A percentile compares a stretch with the other conserved stretches of the same genome.
Evolutionary conservation across 768 basidiomycete species (phyloP).

Genomic region (Agaricus sinodeliciosus): DNA sequence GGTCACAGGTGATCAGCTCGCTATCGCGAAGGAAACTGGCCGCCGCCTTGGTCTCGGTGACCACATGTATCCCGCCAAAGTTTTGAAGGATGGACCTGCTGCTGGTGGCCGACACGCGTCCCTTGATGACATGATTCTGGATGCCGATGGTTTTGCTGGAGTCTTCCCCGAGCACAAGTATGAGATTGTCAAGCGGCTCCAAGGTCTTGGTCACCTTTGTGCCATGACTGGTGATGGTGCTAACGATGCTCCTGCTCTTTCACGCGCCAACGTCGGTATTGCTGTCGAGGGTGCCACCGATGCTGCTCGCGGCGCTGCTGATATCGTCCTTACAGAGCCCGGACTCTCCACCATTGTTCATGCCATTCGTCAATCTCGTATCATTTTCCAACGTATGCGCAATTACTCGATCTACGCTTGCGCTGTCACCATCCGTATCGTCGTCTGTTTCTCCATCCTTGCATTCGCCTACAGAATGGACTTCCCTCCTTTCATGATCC

Average conservation of each 20-base stretch:
- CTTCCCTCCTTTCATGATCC: conserved; percentile 99
- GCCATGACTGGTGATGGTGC: conserved; percentile 99
- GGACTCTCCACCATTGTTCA: conserved; percentile 99
- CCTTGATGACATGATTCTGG: conserved; percentile 98
- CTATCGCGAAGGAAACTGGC: conserved; percentile 98
- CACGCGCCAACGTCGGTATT: conserved; percentile 98
- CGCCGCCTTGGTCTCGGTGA: conserved; percentile 97
- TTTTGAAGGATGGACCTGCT: conserved; percentile 93
- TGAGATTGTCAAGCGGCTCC: conserved; percentile 98
- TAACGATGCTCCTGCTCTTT: conserved; percentile 96
- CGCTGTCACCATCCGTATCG: conserved; percentile 97
- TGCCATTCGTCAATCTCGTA: conserved; percentile 94
- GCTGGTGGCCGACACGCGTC: conserved; percentile 76
- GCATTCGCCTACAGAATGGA: conserved; percentile 96
- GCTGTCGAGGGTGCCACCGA: conserved; percentile 99
- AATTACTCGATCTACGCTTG: conserved; percentile 98
- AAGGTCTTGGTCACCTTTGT: conserved; percentile 90
- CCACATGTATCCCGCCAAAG: conserved; percentile 99
- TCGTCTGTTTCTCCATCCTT: conserved; percentile 93
- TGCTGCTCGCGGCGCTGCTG: conserved; percentile 96
- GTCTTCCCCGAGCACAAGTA: conserved; percentile 99
- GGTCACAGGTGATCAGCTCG: conserved; percentile 99
- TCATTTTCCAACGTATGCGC: conserved; percentile 99
- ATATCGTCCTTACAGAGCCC: conserved; percentile 96
- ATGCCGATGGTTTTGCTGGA: conserved; percentile 98